phyloP scores from a whole-genome alignment of 2,329 filamentous ascomycete species.

The Cordyceps tenuipes region DNA sequence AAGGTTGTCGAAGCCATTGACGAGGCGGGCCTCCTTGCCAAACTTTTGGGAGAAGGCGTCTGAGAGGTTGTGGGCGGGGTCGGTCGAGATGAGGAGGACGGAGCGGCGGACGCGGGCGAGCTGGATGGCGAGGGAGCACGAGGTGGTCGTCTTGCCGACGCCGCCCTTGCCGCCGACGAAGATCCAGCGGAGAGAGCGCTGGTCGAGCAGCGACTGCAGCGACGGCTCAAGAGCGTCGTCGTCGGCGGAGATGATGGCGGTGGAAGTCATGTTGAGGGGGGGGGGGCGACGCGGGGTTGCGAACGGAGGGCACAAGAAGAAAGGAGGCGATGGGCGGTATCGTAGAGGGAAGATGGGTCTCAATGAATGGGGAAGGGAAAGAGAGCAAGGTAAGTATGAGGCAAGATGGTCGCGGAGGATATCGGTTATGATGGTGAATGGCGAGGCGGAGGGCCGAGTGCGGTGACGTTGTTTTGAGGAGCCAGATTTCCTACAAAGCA shows the following conservation, averaged over 20 bases:
- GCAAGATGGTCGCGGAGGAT: neutral
- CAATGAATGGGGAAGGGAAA: neutral
- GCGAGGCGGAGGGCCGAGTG: neutral
- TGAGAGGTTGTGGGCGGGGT: constrained; percentile 94
- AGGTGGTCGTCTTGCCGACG: constrained; percentile 98
- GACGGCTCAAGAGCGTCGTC: constrained; percentile 82
- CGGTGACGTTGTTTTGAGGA: neutral
- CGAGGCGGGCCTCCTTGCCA: constrained; percentile 89
- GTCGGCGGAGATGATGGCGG: constrained; percentile 30
- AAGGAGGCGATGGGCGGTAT: too few relatives aligned
- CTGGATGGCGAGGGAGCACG: constrained; percentile 95
- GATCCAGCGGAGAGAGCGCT: constrained; percentile 94
- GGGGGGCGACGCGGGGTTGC: neutral
- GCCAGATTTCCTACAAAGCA: neutral
- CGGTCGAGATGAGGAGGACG: constrained; percentile 94
- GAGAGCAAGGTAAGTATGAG: neutral
- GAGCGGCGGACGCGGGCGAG: constrained; percentile 91
- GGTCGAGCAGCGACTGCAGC: constrained; percentile 89
- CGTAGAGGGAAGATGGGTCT: neutral
- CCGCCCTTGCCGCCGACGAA: constrained; percentile 98
- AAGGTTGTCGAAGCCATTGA: constrained; percentile 87
- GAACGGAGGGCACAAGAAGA: neutral
- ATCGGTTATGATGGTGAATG: neutral
- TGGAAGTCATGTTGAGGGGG: constrained; percentile 29
- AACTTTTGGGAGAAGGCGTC: constrained; percentile 99